Evolutionary conservation across 2,329 filamentous ascomycete genomes (phyloP).

Genomic region (Diaporthe sp.): DNA sequence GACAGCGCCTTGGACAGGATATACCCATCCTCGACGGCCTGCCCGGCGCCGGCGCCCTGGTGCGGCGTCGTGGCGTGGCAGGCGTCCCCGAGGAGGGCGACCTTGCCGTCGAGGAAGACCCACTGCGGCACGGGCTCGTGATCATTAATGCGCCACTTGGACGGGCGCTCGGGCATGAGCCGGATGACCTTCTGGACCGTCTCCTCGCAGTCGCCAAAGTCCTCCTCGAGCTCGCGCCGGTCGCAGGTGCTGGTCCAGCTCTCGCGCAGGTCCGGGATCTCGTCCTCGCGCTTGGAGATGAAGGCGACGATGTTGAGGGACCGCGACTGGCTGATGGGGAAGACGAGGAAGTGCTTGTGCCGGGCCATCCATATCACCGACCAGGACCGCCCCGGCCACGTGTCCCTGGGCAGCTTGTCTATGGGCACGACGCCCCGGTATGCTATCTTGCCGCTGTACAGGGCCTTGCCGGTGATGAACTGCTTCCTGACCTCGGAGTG

Average conservation of each 20-base stretch:
- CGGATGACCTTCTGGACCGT: slow-evolving; percentile 40
- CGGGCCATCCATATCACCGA: slow-evolving; percentile 37
- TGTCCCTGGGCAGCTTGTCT: slow-evolving; percentile 31
- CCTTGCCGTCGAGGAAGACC: slow-evolving; percentile 41
- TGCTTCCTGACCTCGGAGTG: slow-evolving; percentile 38
- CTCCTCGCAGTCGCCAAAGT: slow-evolving; percentile 42
- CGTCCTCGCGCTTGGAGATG: slow-evolving; percentile 39
- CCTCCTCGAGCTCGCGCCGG: slow-evolving; percentile 37
- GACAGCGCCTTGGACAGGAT: slow-evolving; percentile 40
- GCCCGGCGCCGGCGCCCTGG: slow-evolving; percentile 42
- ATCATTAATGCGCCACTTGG: slow-evolving; percentile 48
- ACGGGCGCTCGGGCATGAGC: slow-evolving; percentile 39
- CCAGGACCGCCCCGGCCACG: slow-evolving; percentile 34
- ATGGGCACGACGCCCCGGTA: slow-evolving; percentile 50
- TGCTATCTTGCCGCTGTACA: slow-evolving; percentile 48
- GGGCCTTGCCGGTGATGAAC: slow-evolving; percentile 42
- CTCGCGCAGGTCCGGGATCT: slow-evolving; percentile 39
- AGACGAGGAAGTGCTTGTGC: slow-evolving; percentile 39
- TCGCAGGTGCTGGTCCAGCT: slow-evolving; percentile 40
- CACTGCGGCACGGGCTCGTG: slow-evolving; percentile 44
- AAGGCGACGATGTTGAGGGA: slow-evolving; percentile 42
- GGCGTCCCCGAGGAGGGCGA: slow-evolving; percentile 36
- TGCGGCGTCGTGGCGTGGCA: slow-evolving; percentile 41
- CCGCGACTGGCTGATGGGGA: slow-evolving; percentile 39
- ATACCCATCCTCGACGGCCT: slow-evolving; percentile 43